Evolutionary conservation across 371 early-diverging fungal genomes (phyloP), one percentile per base, ranked within the genome.

Genomic region (Blakeslea trispora): DNA sequence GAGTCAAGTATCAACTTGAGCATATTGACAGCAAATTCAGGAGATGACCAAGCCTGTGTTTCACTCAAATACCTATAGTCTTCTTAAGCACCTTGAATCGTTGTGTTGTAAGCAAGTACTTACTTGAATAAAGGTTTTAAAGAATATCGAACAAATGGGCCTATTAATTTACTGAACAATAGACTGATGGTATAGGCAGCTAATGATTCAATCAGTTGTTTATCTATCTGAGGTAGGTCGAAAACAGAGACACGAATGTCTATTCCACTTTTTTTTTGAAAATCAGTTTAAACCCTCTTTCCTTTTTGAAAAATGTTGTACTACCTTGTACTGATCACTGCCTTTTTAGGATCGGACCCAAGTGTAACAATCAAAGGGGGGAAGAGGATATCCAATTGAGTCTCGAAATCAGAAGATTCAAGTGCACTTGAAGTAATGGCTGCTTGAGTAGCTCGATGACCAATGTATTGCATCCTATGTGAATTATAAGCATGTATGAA

Each of bases 21-120:
- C 14, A 86, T 71, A 21, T 76, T 78, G 1, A 85, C 71, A 17
- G 72, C 79, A 58, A 78, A 74, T 15, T 64, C 63, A 40, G 79
- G 61, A 18, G 86, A 79, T 68, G 74, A 75, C 90, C 90, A 89
- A 41, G 70, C 56, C 8, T 76, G 61, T 41, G 79, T 61, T 32
- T 79, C 69, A 51, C 88, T 86, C 69, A 90, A 64, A 60, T 75
- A 79, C 13, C 80, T 67, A 64, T 43, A 51, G n/a, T n/a, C n/a
- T n/a, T n/a, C n/a, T n/a, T n/a, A n/a, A n/a, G n/a, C n/a, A n/a
- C n/a, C n/a, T n/a, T n/a, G n/a, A n/a, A n/a, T n/a, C n/a, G n/a
- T n/a, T n/a, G n/a, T n/a, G n/a, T n/a, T n/a, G n/a, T n/a, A n/a
- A n/a, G n/a, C n/a, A n/a, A n/a, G n/a, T 35, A 31, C 60, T 42